Percentiles rank a stretch among this genome's conserved stretches.
phyloP scores from a whole-genome alignment of 2,329 filamentous ascomycete species.

The Cercospora zeae-maydis region DNA sequence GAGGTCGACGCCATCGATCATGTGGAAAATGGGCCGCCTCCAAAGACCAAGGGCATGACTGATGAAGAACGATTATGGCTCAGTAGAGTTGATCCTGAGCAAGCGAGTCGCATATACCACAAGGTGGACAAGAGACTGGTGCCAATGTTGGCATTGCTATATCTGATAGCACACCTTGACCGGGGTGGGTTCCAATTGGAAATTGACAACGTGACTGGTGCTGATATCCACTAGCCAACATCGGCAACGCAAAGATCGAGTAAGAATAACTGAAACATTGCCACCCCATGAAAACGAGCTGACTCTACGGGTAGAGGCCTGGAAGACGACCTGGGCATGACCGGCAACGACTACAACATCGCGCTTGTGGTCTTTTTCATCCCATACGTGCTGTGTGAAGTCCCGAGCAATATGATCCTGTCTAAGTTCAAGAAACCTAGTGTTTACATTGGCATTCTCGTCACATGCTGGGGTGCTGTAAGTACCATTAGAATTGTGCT shows the following conservation, averaged over 20 bases:
- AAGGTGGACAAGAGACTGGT: conserved; percentile 22
- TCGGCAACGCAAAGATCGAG: conserved; percentile 52
- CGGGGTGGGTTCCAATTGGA: neutral
- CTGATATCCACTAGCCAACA: conserved; percentile 44
- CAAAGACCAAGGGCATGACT: conserved; percentile 21
- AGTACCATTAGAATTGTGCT: neutral
- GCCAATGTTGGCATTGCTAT: conserved; percentile 39
- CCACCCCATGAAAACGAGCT: neutral
- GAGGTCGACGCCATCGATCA: conserved; percentile 20
- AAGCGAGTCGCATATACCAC: conserved; percentile 40
- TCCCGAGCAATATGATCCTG: conserved; percentile 25
- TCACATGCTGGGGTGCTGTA: conserved; percentile 23
- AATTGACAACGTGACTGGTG: neutral
- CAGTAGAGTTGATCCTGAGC: conserved; percentile 22
- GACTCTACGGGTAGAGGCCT: conserved; percentile 36
- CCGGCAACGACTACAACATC: conserved; percentile 47
- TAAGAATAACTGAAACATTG: neutral
- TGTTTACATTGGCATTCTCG: conserved; percentile 29
- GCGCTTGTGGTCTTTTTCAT: conserved; percentile 55
- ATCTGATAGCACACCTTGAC: conserved; percentile 46
- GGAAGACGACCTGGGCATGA: conserved; percentile 45
- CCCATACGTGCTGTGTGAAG: conserved; percentile 41
- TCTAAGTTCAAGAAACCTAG: conserved; percentile 37
- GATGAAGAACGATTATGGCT: conserved; percentile 27
- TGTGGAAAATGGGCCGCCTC: conserved; percentile 12